Percentiles rank a stretch among this genome's conserved stretches.
phyloP scores from a whole-genome alignment of 129 eudicot genomes.

The Scalesia atractyloides region DNA sequence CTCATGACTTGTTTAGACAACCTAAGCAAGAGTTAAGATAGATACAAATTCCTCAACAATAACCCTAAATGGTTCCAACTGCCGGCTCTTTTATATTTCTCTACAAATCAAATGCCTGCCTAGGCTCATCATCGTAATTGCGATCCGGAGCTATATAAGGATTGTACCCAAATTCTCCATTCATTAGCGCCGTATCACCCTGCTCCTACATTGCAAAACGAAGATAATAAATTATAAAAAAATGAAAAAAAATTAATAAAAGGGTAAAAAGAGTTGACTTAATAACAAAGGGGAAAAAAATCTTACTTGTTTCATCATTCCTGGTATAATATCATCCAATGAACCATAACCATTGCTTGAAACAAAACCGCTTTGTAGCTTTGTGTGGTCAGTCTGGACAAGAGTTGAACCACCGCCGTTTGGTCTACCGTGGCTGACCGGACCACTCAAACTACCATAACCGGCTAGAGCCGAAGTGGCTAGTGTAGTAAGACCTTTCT shows the following conservation, averaged over 20 bases:
- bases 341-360: slow-evolving; percentile 56
- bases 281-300: slow-evolving; percentile 20
- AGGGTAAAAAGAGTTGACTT: slow-evolving; percentile 12
- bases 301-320: slow-evolving; percentile 68
- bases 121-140: slow-evolving; percentile 28
- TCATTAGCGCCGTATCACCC: slow-evolving; percentile 40
- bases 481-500: slow-evolving; percentile 39
- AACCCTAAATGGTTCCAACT: slow-evolving; percentile 20
- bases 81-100: slow-evolving; percentile 19
- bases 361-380: slow-evolving; percentile 49
- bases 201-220: slow-evolving; percentile 55
- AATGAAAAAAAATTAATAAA: not conserved
- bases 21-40: slow-evolving; percentile 31
- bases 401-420: slow-evolving; percentile 44
- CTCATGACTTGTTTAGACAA: slow-evolving; percentile 13
- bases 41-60: slow-evolving; percentile 36
- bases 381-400: slow-evolving; percentile 49
- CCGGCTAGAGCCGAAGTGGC: slow-evolving; percentile 40
- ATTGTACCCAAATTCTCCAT: slow-evolving; percentile 59
- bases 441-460: slow-evolving; percentile 43
- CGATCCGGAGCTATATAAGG: slow-evolving; percentile 56
- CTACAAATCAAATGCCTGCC: slow-evolving; percentile 27
- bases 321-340: slow-evolving; percentile 70
- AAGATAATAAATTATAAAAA: not conserved
- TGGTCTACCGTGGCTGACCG: slow-evolving; percentile 33